Percentiles rank a stretch among this genome's conserved stretches.
These are phyloP conservation scores for Salix purpurea DNA, from an alignment of 345 rosid genomes.

Conservation along the genomic window DNA sequence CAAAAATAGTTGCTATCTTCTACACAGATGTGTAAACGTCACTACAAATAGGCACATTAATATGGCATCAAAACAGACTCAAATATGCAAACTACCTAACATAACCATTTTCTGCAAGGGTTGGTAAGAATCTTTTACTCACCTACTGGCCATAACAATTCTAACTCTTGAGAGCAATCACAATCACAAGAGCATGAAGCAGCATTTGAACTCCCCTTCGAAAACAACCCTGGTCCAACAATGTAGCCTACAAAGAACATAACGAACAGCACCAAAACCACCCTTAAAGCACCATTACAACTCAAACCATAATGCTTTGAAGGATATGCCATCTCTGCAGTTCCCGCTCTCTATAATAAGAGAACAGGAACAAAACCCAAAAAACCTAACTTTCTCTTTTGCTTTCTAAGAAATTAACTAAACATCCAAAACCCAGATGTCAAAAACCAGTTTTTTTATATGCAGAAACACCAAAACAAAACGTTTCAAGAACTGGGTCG, in stretches of 20 bases:
- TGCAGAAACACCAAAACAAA: neutral
- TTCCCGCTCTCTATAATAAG: neutral
- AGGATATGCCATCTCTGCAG: constrained; percentile 28
- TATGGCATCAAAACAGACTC: neutral
- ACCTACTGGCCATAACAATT: constrained; percentile 26
- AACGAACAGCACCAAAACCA: constrained; percentile 26
- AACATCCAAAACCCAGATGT: neutral
- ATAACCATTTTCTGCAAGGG: neutral
- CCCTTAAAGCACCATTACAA: constrained; percentile 23
- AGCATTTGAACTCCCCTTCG: constrained; percentile 17
- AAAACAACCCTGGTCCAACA: constrained; percentile 16
- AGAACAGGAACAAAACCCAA: neutral
- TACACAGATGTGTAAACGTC: neutral
- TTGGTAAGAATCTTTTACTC: constrained; percentile 3
- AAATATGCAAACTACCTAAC: neutral
- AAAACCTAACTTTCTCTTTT: neutral
- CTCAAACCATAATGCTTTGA: constrained; percentile 15
- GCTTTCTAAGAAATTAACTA: neutral
- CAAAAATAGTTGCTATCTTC: neutral
- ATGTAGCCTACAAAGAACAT: constrained; percentile 23
- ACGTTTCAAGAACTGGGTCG: neutral
- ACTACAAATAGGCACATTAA: neutral
- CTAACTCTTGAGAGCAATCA: constrained; percentile 28
- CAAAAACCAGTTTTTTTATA: neutral
- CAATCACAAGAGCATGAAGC: constrained; percentile 36